Conservation (phyloP, 2,329 filamentous ascomycete genomes). For the Aspergillus pseudoterreus region DNA sequence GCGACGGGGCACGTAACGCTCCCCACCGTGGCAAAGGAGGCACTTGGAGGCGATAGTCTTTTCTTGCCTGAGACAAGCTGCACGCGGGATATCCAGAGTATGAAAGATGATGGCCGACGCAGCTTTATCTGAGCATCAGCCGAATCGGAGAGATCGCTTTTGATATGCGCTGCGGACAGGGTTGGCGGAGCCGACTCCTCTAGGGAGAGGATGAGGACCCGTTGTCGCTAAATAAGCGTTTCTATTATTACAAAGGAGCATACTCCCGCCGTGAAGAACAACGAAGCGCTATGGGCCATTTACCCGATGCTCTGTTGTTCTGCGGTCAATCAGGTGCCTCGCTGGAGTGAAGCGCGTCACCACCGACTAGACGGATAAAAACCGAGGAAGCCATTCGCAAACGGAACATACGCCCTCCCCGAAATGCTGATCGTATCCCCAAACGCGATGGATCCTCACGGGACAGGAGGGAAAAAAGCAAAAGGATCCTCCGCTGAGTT, state of each 20-base stretch:
- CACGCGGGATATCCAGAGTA: slow-evolving; percentile 8
- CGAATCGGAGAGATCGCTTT: not conserved
- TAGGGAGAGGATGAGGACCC: not conserved
- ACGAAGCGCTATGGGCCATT: not conserved
- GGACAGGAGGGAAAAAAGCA: not conserved
- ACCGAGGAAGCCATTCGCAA: slow-evolving; percentile 11
- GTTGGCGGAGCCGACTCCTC: not conserved
- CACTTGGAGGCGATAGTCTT: slow-evolving; percentile 8
- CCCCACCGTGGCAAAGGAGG: slow-evolving; percentile 10
- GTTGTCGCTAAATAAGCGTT: not conserved
- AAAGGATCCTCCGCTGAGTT: slow-evolving; percentile 12
- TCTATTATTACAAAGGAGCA: not conserved
- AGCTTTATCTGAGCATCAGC: not conserved
- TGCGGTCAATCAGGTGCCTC: not conserved
- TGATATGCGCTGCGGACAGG: not conserved
- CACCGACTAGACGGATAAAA: slow-evolving; percentile 15
- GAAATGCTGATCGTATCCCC: slow-evolving; percentile 16
- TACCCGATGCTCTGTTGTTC: not conserved
- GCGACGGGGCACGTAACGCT: slow-evolving; percentile 7
- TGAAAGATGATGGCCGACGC: not conserved
- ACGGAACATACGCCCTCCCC: slow-evolving; percentile 10
- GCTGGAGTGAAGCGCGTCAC: slow-evolving; percentile 3
- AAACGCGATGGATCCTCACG: slow-evolving; percentile 12
- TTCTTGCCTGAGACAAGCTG: slow-evolving; percentile 13
- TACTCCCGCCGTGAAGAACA: not conserved